Percentiles rank a stretch among this genome's conserved stretches.
These are phyloP conservation scores for Fraxinus latifolia DNA, from an alignment of 305 asterid genomes.

Conservation along the genomic window DNA sequence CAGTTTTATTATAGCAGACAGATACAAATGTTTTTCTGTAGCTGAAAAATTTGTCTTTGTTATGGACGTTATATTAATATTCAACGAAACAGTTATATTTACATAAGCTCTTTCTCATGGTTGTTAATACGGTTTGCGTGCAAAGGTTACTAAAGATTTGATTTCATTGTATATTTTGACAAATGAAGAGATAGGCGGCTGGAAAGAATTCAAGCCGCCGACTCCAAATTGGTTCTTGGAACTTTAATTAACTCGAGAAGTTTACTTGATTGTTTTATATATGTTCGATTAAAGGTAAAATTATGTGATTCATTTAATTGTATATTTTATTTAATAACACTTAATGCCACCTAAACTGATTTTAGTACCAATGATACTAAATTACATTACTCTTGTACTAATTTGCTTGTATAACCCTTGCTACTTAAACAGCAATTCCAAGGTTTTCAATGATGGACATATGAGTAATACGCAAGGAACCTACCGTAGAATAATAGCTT, in stretches of 20 bases:
- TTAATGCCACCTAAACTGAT: too few species aligned
- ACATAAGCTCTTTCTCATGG: background rate
- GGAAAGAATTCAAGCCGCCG: background rate
- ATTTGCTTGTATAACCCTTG: background rate
- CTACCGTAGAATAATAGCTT: background rate
- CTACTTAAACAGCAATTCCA: background rate
- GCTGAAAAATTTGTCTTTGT: background rate
- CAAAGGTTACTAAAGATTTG: background rate
- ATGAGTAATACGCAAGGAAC: background rate
- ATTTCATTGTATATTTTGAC: background rate
- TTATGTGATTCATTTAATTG: background rate
- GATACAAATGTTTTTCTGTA: background rate
- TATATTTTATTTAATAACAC: too few species aligned
- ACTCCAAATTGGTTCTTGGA: background rate
- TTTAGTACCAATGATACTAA: background rate
- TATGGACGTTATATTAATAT: background rate
- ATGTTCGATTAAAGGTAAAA: too few species aligned
- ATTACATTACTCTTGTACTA: too few species aligned
- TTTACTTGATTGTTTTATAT: background rate
- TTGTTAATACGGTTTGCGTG: background rate
- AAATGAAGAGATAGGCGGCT: background rate
- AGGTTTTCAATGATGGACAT: background rate
- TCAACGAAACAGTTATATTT: background rate
- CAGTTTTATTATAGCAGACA: background rate
- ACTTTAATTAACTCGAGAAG: background rate